phyloP scores from a whole-genome alignment of 148 eudicot genomes.

The Pouteria glomerata region DNA sequence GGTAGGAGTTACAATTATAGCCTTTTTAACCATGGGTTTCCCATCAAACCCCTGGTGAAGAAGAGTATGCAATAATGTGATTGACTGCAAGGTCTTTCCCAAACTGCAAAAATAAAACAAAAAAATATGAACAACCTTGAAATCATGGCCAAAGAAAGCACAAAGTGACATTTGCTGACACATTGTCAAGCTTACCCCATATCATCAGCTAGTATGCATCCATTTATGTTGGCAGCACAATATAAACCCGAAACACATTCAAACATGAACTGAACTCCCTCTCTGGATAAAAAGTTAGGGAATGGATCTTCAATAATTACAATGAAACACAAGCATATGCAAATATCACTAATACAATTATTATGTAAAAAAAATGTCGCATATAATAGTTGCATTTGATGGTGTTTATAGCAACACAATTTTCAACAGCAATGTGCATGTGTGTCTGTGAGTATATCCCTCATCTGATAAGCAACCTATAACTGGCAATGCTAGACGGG shows the following conservation, averaged over 20 bases:
- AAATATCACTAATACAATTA: background rate
- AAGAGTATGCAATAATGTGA: slow-evolving; percentile 88
- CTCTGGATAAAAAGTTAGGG: slow-evolving; percentile 50
- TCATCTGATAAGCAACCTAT: no score
- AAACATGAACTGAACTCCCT: slow-evolving; percentile 99
- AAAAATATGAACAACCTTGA: slow-evolving; percentile 1
- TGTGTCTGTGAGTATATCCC: no score
- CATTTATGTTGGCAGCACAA: slow-evolving; percentile 51
- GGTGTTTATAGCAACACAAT: background rate
- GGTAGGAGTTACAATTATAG: slow-evolving; percentile 93
- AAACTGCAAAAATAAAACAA: slow-evolving; percentile 46
- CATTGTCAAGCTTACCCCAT: slow-evolving; percentile 66
- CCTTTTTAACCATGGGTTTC: slow-evolving; percentile 87
- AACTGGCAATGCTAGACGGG: no score
- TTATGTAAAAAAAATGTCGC: background rate
- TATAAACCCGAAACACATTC: slow-evolving; percentile 82
- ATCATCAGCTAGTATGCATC: slow-evolving; percentile 99
- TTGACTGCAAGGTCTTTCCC: slow-evolving; percentile 98
- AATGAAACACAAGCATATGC: background rate
- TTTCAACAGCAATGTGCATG: background rate
- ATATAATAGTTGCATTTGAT: slow-evolving; percentile 4
- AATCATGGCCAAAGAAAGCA: background rate
- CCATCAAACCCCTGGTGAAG: slow-evolving; percentile 94
- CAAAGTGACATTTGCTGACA: background rate
- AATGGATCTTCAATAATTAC: slow-evolving; percentile 6